Base-by-base conservation (phyloP, 2,329 filamentous ascomycete species). In the Didymella keratinophila region DNA sequence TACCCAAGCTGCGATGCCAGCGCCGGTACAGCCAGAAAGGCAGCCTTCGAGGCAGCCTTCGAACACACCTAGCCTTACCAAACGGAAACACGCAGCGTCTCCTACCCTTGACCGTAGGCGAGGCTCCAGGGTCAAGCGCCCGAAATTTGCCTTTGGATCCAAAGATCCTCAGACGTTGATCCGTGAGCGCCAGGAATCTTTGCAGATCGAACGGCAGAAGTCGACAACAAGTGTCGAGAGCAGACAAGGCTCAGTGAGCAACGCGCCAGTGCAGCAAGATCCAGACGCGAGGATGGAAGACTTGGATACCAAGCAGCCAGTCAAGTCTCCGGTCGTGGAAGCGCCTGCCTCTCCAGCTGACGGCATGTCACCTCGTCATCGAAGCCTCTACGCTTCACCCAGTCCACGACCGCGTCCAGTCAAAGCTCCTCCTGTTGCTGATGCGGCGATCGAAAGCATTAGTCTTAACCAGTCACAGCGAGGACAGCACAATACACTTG, bases 61-160 rank as follows among this genome's bases (percentile, higher is more conserved):
- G 11, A 28, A 37, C 11, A 39, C 46, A 10, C 42, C 60, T 11
- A 53, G 50, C 21, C 37, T 60, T 12, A 39, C 32, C 11, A 75
- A 75, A 51, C 68, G 72, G 12, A 73, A 72, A 23, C 50, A 67
- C 0, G 56, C 57, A 3, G 37, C 47, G 14, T 71, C 68, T 6
- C 67, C 71, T 10, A 54, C 60, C 0, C 69, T 62, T 21, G 60
- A 56, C 6, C 57, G 42, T 12, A 64, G 37, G 36, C 68, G 64
- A 44, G 14, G 25, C 27, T 5, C 34, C 54, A 62, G 4, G 42
- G 57, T 16, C 71, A 75, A 60, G 60, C 67, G 41, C 54, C 66
- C 73, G 23, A 74, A 72, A 30, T 52, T 67, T 28, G 56, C 27
- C 58, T 57, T 9, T 49, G 55, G 25, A 20, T 14, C 11, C 43